Evolutionary conservation across 2,329 filamentous ascomycete species (phyloP), one percentile per base, ranked within the genome.

Genomic region (Dothistroma septosporum): DNA sequence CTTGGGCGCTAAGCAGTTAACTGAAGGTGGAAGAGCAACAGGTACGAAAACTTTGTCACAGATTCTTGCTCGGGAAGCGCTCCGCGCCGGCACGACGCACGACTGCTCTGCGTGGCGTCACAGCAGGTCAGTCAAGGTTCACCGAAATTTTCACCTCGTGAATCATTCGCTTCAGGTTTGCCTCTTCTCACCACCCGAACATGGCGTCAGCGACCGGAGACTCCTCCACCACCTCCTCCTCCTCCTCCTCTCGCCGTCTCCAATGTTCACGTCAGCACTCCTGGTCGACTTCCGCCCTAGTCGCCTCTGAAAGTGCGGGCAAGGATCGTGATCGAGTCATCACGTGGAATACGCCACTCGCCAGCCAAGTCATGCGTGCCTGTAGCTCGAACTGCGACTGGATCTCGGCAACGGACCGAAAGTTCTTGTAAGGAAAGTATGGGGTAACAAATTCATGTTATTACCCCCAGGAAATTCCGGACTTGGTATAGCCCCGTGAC

Each of bases 1-100:
- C 57, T 58, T 47, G 49, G 52, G 55, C 60, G 61, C 64, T 64
- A 62, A 62, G 59, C 64, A 61, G 57, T 63, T 66, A 66, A 66
- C 61, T 62, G 61, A 55, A 63, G 55, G 33, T 37, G 57, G 22
- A 56, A 50, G 31, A 47, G 57, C 37, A 41, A 47, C 35, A 58
- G 24, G 55, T 24, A 49, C 50, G 46, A 57, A 54, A 57, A 41
- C 24, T 33, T 57, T 48, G 28, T 31, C 24, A 21, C 28, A 48
- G 35, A 44, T 52, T 50, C 52, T 49, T 44, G 53, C 4, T 24
- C 54, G 33, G 53, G 11, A 47, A 22, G 22, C 53, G 22, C 48
- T 24, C 16, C 31, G 48, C 24, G 21, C 5, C 48, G 24, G 48
- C 16, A 32, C 48, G 48, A 53, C 22, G 49, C 10, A 24, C 19